Conservation (phyloP, 176 grass and related monocot genomes). For the Eragrostis curvula region DNA sequence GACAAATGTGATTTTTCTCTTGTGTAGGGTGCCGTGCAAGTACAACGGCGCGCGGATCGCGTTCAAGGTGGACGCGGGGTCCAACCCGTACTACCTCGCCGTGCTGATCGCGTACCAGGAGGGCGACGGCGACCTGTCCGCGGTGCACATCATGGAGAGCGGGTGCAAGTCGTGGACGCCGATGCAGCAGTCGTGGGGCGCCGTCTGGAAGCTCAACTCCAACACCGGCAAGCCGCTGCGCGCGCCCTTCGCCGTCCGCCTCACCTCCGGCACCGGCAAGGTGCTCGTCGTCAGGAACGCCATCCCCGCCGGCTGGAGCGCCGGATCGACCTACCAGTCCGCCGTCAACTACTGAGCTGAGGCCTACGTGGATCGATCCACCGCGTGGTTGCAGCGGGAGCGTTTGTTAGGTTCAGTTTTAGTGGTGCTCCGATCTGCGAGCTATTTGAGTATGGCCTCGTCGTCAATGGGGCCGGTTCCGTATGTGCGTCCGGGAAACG, state of each 20-base stretch:
- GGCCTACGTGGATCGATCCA: neutral
- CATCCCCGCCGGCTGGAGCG: slow-evolving; percentile 61
- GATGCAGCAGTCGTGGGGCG: slow-evolving; percentile 77
- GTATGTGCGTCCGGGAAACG: slow-evolving; percentile 45
- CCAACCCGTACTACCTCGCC: slow-evolving; percentile 69
- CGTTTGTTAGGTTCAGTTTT: neutral
- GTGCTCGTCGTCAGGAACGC: slow-evolving; percentile 55
- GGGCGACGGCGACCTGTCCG: slow-evolving; percentile 60
- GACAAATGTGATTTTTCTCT: no score
- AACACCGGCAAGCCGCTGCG: slow-evolving; percentile 46
- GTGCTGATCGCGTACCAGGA: slow-evolving; percentile 57
- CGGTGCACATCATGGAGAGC: slow-evolving; percentile 56
- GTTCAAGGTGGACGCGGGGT: slow-evolving; percentile 63
- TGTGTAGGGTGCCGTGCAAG: slow-evolving; percentile 44
- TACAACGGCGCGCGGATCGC: slow-evolving; percentile 40
- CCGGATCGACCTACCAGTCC: slow-evolving; percentile 54
- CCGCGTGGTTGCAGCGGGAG: neutral
- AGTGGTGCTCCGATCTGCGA: neutral
- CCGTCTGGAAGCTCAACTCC: slow-evolving; percentile 60
- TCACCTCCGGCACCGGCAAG: slow-evolving; percentile 62
- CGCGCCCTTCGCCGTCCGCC: slow-evolving; percentile 62
- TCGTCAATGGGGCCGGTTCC: neutral
- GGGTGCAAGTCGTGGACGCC: slow-evolving; percentile 40
- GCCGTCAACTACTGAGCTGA: slow-evolving; percentile 50
- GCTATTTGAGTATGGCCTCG: neutral